These are phyloP conservation scores for Choanephora cucurbitarum DNA, from an alignment of 371 early-diverging fungal genomes.

Conservation along the genomic window DNA sequence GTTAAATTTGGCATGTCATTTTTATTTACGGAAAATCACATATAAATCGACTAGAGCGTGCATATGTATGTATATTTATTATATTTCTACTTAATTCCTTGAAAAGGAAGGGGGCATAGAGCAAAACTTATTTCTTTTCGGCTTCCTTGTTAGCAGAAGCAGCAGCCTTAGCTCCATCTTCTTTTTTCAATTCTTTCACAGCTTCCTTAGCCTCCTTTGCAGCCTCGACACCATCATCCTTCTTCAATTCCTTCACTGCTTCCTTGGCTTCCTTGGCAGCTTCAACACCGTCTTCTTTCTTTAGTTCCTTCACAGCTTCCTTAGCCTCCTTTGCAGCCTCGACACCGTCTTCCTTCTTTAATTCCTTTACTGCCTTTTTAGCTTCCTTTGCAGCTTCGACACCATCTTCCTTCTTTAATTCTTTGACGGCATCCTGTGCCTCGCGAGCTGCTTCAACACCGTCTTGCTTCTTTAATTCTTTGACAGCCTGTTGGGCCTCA, in stretches of 20 bases:
- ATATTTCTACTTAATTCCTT: neutral
- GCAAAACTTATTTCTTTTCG: conserved; percentile 7
- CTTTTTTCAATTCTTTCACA: conserved; percentile 18
- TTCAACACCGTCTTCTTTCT: conserved; percentile 16
- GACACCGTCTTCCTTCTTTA: conserved; percentile 19
- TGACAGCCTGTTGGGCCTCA: conserved; percentile 14
- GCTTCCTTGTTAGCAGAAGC: conserved; percentile 9
- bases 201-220: conserved; percentile 17
- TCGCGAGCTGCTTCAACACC: conserved; percentile 11
- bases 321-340: conserved; percentile 12
- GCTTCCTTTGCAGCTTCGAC: conserved; percentile 13
- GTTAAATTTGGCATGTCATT: conserved; percentile 14
- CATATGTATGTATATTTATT: neutral
- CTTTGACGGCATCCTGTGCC: conserved; percentile 8
- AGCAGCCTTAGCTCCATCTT: conserved; percentile 20
- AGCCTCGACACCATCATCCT: conserved; percentile 16
- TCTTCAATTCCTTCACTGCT: conserved; percentile 17
- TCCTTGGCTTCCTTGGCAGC: conserved; percentile 18
- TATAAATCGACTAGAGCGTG: neutral
- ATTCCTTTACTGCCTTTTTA: conserved; percentile 6
- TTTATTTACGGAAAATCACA: neutral
- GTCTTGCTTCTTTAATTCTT: conserved; percentile 18
- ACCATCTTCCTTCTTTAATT: conserved; percentile 16
- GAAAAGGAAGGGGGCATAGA: neutral
- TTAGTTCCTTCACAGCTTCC: conserved; percentile 13